These are phyloP conservation scores for Aureobasidium sp. DNA, from an alignment of 2,329 filamentous ascomycete species.

Conservation along the genomic window DNA sequence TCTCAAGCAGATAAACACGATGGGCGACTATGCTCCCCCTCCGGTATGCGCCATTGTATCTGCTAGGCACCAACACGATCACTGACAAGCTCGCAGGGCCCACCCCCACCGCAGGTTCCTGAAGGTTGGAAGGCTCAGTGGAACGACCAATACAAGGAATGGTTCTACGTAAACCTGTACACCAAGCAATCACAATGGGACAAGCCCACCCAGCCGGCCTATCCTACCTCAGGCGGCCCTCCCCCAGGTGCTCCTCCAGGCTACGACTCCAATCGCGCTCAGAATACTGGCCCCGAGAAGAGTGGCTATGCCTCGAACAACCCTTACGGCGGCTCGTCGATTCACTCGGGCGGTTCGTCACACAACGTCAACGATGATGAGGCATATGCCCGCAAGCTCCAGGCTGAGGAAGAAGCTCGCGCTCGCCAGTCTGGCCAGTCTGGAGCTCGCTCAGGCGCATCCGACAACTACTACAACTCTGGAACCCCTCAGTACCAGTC, in stretches of 20 bases:
- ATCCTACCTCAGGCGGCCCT: conserved; percentile 37
- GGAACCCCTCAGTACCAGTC: conserved; percentile 12
- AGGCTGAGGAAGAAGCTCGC: conserved; percentile 73
- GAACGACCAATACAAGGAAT: conserved; percentile 85
- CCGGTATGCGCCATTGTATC: conserved; percentile 6
- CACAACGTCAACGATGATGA: conserved; percentile 58
- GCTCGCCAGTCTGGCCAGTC: conserved; percentile 12
- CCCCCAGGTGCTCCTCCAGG: conserved; percentile 58
- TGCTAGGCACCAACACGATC: neutral
- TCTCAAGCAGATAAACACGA: neutral
- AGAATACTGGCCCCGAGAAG: conserved; percentile 41
- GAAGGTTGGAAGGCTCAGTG: conserved; percentile 81
- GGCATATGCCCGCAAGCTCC: conserved; percentile 65
- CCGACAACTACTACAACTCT: conserved; percentile 42
- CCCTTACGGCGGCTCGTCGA: conserved; percentile 50
- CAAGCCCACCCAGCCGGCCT: conserved; percentile 63
- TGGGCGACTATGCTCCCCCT: conserved; percentile 17
- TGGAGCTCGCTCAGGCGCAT: conserved; percentile 36
- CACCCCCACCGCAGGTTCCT: conserved; percentile 56
- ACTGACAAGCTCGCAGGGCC: conserved; percentile 30
- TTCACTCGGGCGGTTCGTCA: conserved; percentile 13
- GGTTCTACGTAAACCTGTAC: conserved; percentile 86
- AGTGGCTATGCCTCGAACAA: conserved; percentile 57
- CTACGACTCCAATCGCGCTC: conserved; percentile 47
- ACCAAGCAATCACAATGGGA: conserved; percentile 93